Percentiles rank a stretch among this genome's conserved stretches.
These are phyloP conservation scores for Trametes punicea DNA, from an alignment of 768 basidiomycete species.

Conservation along the genomic window DNA sequence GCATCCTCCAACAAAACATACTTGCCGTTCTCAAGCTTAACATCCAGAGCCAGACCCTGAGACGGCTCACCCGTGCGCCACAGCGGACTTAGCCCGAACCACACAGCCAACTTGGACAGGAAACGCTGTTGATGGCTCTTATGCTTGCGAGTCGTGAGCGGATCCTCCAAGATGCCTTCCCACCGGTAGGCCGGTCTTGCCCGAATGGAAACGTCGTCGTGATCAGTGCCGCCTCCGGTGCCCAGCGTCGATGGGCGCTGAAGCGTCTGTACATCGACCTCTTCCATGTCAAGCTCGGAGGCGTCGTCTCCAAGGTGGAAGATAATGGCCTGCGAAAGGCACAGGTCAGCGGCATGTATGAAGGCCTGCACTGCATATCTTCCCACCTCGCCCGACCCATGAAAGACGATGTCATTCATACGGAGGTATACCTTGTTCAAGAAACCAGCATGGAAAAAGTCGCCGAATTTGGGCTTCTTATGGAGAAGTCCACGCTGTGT, in stretches of 20 bases:
- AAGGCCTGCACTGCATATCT: background rate
- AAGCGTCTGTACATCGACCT: slow-evolving; percentile 53
- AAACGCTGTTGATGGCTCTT: slow-evolving; percentile 38
- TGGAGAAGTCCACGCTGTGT: slow-evolving; percentile 56
- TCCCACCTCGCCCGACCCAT: slow-evolving; percentile 45
- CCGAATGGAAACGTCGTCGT: slow-evolving; percentile 58
- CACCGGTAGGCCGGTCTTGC: slow-evolving; percentile 63
- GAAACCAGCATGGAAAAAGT: slow-evolving; percentile 61
- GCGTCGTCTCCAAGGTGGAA: slow-evolving; percentile 59
- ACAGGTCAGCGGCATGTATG: background rate
- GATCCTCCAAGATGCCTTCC: slow-evolving; percentile 65
- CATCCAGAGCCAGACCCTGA: slow-evolving; percentile 58
- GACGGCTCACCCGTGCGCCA: slow-evolving; percentile 54
- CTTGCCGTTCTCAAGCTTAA: slow-evolving; percentile 51
- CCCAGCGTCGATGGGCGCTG: slow-evolving; percentile 53
- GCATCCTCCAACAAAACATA: slow-evolving; percentile 46
- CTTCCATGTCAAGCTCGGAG: slow-evolving; percentile 58
- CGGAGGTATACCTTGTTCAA: slow-evolving; percentile 71
- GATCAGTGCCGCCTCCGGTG: slow-evolving; percentile 69
- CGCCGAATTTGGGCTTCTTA: slow-evolving; percentile 38
- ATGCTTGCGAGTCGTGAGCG: slow-evolving; percentile 37
- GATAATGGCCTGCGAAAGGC: slow-evolving; percentile 52
- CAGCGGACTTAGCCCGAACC: slow-evolving; percentile 64
- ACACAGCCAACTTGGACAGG: slow-evolving; percentile 54
- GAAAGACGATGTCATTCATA: slow-evolving; percentile 65